phyloP scores from a whole-genome alignment of 768 basidiomycete genomes.

The Podaxis sp. region DNA sequence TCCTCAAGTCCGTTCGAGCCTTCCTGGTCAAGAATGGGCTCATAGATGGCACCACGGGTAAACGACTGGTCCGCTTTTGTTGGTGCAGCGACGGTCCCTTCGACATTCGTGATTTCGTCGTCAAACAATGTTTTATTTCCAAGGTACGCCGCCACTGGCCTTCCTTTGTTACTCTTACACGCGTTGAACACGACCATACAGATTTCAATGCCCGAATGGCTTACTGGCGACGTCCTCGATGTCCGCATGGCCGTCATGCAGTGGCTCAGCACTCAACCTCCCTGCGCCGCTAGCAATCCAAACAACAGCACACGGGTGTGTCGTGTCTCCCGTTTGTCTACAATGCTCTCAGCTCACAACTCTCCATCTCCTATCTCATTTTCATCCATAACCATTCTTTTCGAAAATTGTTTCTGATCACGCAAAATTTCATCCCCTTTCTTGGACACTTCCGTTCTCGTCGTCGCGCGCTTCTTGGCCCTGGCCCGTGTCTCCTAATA shows the following conservation, averaged over 20 bases:
- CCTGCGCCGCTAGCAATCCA: slow-evolving; percentile 11
- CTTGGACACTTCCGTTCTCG: neutral
- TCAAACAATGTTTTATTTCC: slow-evolving; percentile 90
- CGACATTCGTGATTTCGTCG: slow-evolving; percentile 81
- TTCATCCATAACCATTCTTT: neutral
- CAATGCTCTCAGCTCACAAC: neutral
- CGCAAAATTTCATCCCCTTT: slow-evolving; percentile 5
- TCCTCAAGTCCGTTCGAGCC: slow-evolving; percentile 58
- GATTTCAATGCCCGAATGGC: slow-evolving; percentile 72
- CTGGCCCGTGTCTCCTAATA: slow-evolving; percentile 4
- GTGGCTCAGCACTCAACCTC: slow-evolving; percentile 36
- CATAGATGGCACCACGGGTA: slow-evolving; percentile 57
- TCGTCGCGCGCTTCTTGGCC: slow-evolving; percentile 8
- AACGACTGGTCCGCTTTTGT: slow-evolving; percentile 62
- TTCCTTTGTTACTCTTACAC: slow-evolving; percentile 2
- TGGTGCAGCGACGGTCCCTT: slow-evolving; percentile 88
- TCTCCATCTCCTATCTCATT: neutral
- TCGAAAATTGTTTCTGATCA: slow-evolving; percentile 9
- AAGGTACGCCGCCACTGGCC: slow-evolving; percentile 43
- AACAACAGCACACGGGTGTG: slow-evolving; percentile 20
- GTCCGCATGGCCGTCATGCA: slow-evolving; percentile 60
- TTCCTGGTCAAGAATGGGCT: slow-evolving; percentile 76
- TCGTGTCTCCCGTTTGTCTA: neutral
- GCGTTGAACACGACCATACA: slow-evolving; percentile 25
- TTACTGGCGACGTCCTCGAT: slow-evolving; percentile 74